phyloP scores from a whole-genome alignment of 352 stramenopile genomes.

The Aphanomyces astaci region DNA sequence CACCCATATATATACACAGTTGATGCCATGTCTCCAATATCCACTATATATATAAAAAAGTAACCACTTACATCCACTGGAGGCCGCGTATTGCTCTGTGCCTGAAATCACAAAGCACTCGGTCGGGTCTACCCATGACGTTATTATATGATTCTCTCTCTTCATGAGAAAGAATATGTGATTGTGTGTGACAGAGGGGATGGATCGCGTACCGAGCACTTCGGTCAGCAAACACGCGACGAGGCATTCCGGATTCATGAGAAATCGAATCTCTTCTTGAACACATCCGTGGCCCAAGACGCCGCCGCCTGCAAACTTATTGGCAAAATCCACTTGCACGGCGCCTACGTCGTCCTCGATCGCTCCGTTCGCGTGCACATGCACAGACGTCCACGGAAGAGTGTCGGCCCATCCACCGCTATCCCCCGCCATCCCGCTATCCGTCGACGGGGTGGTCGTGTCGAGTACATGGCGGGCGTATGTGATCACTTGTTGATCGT shows the following conservation, averaged over 20 bases:
- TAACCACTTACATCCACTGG: constrained; percentile 36
- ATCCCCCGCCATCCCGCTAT: constrained; percentile 11
- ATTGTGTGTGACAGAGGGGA: too few relatives aligned
- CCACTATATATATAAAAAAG: too few relatives aligned
- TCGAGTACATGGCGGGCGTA: constrained; percentile 20
- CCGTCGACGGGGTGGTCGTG: background rate
- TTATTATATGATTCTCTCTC: constrained; percentile 8
- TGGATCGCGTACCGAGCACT: constrained; percentile 11
- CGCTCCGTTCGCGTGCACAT: constrained; percentile 32
- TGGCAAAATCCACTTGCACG: constrained; percentile 77
- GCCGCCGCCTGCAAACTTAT: constrained; percentile 66
- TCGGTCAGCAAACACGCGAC: constrained; percentile 43
- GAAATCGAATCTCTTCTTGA: constrained; percentile 79
- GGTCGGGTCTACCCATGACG: constrained; percentile 49
- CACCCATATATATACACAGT: background rate
- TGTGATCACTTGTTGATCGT: constrained; percentile 17
- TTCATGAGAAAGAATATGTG: too few relatives aligned
- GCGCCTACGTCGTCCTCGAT: constrained; percentile 61
- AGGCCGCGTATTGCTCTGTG: constrained; percentile 47
- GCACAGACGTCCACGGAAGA: constrained; percentile 1
- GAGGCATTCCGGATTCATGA: constrained; percentile 62
- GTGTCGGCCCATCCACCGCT: background rate
- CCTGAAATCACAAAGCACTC: constrained; percentile 68
- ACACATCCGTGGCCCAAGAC: constrained; percentile 66
- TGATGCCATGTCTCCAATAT: too few relatives aligned